These are phyloP conservation scores for Tricholoma sp. DNA, from an alignment of 768 basidiomycete species.

Conservation along the genomic window DNA sequence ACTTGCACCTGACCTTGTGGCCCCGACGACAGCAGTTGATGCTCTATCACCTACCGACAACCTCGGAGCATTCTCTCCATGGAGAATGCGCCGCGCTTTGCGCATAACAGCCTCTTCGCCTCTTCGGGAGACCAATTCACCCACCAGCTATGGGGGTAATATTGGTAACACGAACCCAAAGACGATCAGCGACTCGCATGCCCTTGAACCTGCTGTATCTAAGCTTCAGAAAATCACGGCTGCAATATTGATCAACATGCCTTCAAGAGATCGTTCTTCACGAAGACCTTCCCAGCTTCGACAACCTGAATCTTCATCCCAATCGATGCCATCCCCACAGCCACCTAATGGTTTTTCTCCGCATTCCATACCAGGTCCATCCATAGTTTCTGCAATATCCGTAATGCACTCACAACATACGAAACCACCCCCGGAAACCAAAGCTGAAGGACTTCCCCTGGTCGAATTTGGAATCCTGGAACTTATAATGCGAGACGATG, in stretches of 20 bases:
- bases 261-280: not conserved
- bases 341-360: not conserved
- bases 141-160: too few relatives aligned
- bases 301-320: not conserved
- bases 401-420: not conserved
- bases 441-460: not conserved
- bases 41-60: too few relatives aligned
- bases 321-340: not conserved
- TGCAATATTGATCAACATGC: not conserved
- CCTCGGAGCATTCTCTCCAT: too few relatives aligned
- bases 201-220: not conserved
- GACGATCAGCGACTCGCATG: too few relatives aligned
- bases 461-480: not conserved
- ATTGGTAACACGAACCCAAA: too few relatives aligned
- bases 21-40: too few relatives aligned
- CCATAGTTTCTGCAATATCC: not conserved
- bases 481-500: not conserved
- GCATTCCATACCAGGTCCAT: not conserved
- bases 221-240: not conserved
- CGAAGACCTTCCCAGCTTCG: not conserved
- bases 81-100: not conserved
- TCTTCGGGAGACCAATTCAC: not conserved
- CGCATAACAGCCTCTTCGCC: not conserved
- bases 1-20: too few relatives aligned
- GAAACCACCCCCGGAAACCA: not conserved